These are phyloP conservation scores for Sporisorium iseilematis-ciliati DNA, from an alignment of 1,284 basidiomycete genomes.

Conservation along the genomic window DNA sequence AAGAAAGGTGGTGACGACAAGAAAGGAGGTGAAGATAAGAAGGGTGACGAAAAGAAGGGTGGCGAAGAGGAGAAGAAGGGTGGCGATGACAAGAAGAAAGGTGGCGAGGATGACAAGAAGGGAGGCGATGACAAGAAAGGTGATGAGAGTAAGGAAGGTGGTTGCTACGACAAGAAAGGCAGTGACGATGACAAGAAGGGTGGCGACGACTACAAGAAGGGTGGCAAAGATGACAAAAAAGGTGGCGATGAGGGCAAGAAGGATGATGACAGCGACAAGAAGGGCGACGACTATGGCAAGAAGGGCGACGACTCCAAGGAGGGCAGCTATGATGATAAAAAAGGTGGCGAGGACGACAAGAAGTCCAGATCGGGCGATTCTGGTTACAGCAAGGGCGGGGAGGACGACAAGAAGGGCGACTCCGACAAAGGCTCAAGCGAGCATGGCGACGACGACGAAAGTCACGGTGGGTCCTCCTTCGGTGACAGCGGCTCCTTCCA, in stretches of 20 bases:
- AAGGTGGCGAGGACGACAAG: background rate
- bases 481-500: slow-evolving; percentile 4
- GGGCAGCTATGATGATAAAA: background rate
- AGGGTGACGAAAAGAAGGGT: background rate
- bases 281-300: background rate
- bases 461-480: slow-evolving; percentile 5
- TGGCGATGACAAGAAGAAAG: background rate
- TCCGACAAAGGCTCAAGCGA: background rate
- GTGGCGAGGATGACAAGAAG: background rate
- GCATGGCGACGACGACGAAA: background rate
- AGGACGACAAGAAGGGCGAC: slow-evolving; percentile 2
- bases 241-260: background rate
- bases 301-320: background rate
- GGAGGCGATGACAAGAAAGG: background rate
- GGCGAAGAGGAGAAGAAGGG: background rate
- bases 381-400: too few species aligned
- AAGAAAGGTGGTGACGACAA: background rate
- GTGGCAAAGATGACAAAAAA: background rate
- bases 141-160: too few species aligned
- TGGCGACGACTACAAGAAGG: background rate
- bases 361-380: too few species aligned
- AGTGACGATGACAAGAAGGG: background rate
- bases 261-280: background rate
- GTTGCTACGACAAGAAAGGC: background rate
- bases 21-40: background rate